phyloP scores from a whole-genome alignment of 116 monocot species.

The Papilionanthe hybrid region DNA sequence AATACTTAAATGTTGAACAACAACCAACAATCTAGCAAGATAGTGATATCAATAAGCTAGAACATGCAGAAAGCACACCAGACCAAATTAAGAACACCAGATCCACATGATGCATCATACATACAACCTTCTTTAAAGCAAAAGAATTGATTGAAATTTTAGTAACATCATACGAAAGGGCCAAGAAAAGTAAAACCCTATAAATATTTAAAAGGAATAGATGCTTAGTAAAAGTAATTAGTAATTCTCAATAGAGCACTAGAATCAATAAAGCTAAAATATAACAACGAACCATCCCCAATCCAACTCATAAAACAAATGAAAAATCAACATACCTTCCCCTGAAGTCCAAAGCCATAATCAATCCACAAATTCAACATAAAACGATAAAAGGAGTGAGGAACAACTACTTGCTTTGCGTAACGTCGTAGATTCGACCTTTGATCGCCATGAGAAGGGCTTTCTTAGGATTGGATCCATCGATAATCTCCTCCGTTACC shows the following conservation, averaged over 20 bases:
- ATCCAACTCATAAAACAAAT: not conserved
- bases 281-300: not conserved
- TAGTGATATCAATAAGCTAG: too few species aligned
- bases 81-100: not conserved
- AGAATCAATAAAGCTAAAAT: not conserved
- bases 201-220: not conserved
- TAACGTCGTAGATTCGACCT: constrained; percentile 18
- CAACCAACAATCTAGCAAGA: not conserved
- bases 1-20: not conserved
- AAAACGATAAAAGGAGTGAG: not conserved
- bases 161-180: not conserved
- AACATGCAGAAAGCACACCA: not conserved
- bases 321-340: not conserved
- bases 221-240: not conserved
- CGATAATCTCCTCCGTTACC: constrained; percentile 14
- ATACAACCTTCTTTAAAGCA: not conserved
- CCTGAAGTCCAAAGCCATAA: not conserved
- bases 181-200: not conserved
- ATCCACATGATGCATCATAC: not conserved
- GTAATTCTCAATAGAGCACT: not conserved
- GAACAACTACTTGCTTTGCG: constrained; percentile 10
- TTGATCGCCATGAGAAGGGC: constrained; percentile 25
- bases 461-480: constrained; percentile 20
- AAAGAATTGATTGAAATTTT: not conserved
- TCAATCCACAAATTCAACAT: not conserved